These are phyloP conservation scores for Globomyces sp. DNA, from an alignment of 371 early-diverging fungal genomes.

Conservation along the genomic window DNA sequence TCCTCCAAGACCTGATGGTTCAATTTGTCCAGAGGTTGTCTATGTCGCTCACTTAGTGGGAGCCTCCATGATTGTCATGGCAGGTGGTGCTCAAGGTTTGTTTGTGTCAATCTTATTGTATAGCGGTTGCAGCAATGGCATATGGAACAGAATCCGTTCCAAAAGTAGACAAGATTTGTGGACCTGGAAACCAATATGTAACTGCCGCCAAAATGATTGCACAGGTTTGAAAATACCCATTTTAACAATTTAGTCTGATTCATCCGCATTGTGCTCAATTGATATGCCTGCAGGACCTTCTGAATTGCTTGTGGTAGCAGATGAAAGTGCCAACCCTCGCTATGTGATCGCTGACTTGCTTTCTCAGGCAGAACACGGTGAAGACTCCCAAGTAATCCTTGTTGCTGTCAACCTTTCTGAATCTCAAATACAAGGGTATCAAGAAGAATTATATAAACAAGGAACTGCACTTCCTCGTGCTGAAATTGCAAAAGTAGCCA, in stretches of 20 bases:
- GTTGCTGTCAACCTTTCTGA: slow-evolving; percentile 74
- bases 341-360: slow-evolving; percentile 95
- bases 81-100: slow-evolving; percentile 88
- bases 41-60: slow-evolving; percentile 98
- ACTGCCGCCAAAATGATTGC: slow-evolving; percentile 97
- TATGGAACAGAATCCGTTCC: slow-evolving; percentile 94
- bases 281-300: slow-evolving; percentile 99
- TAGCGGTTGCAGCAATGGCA: slow-evolving; percentile 96
- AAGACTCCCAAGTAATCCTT: slow-evolving; percentile 94
- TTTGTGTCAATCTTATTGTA: no score
- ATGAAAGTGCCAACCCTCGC: slow-evolving; percentile 74
- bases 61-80: slow-evolving; percentile 83
- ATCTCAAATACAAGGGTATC: slow-evolving; percentile 67
- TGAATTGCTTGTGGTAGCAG: slow-evolving; percentile 90
- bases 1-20: slow-evolving; percentile 90
- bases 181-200: slow-evolving; percentile 98
- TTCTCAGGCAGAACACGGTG: slow-evolving; percentile 97
- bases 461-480: slow-evolving; percentile 83
- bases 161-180: slow-evolving; percentile 98
- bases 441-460: slow-evolving; percentile 76
- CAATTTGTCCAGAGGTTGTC: slow-evolving; percentile 90
- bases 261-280: slow-evolving; percentile 86
- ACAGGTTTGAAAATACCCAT: slow-evolving; percentile 50
- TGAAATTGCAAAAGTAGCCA: slow-evolving; percentile 82
- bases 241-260: slow-evolving; percentile 65